phyloP scores from a whole-genome alignment of 1,284 basidiomycete genomes.

The Pascua sp. region DNA sequence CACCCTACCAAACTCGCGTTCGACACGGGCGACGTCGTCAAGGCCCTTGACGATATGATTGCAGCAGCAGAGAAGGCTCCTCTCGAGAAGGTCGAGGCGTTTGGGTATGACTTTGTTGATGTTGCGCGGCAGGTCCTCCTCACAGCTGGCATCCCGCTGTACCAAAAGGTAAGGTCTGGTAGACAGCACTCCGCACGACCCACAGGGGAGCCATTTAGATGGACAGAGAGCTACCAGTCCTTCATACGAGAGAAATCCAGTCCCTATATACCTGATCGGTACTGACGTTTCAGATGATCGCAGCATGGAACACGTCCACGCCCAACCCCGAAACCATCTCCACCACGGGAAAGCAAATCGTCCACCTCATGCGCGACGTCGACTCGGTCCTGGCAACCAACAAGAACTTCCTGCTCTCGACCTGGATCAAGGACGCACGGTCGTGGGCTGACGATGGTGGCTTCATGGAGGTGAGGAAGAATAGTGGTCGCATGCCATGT shows the following conservation, averaged over 20 bases:
- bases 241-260: too few species aligned
- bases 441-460: conserved; percentile 36
- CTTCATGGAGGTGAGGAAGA: conserved; percentile 21
- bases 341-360: conserved; percentile 15
- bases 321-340: background rate
- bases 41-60: conserved; percentile 47
- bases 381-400: conserved; percentile 48
- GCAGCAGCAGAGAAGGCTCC: conserved; percentile 31
- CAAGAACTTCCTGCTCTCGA: conserved; percentile 47
- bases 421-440: conserved; percentile 50
- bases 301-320: conserved; percentile 2
- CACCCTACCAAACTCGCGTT: conserved; percentile 48
- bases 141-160: conserved; percentile 50
- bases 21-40: conserved; percentile 49
- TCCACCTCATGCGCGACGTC: conserved; percentile 46
- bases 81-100: conserved; percentile 28
- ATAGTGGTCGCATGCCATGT: too few species aligned
- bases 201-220: too few species aligned
- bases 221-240: too few species aligned
- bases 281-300: background rate
- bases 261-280: too few species aligned
- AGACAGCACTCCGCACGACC: too few species aligned
- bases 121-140: conserved; percentile 51
- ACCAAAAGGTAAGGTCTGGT: conserved; percentile 16
- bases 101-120: conserved; percentile 52